Evolutionary conservation across 73 alveolate species (phyloP).

Genomic region (Uronychia binucleata): DNA sequence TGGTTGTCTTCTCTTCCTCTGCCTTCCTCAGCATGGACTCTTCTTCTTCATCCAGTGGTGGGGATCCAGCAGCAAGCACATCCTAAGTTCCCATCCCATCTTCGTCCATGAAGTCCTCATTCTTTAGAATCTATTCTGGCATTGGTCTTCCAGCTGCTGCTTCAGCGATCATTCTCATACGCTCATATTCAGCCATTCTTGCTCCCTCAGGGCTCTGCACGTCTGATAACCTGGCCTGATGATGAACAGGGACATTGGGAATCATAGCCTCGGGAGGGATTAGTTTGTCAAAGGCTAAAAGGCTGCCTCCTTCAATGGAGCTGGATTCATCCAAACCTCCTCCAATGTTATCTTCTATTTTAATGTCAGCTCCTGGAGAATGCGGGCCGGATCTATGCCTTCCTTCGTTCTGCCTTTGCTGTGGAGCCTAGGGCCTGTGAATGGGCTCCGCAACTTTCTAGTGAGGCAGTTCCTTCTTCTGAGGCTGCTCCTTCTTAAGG

Average conservation of each 20-base stretch:
- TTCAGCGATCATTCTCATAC: no score
- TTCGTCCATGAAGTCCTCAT: no score
- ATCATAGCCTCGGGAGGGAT: no score
- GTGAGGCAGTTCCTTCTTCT: background rate
- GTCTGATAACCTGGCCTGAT: no score
- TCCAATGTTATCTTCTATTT: slow-evolving; percentile 60
- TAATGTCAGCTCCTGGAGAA: slow-evolving; percentile 41
- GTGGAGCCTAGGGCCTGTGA: background rate
- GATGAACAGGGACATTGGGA: no score
- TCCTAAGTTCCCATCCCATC: background rate
- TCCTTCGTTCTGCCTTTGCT: background rate
- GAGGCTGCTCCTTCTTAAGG: background rate
- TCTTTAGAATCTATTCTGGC: no score
- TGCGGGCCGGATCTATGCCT: background rate
- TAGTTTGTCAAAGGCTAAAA: background rate
- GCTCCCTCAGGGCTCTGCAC: no score
- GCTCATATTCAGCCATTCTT: no score
- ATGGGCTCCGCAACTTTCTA: background rate
- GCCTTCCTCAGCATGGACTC: background rate
- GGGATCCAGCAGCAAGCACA: background rate
- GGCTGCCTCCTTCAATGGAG: background rate
- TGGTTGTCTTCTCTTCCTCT: slow-evolving; percentile 26
- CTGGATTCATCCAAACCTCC: background rate
- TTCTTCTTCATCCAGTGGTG: slow-evolving; percentile 8
- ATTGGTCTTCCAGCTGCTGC: no score